phyloP scores from a whole-genome alignment of 2,329 filamentous ascomycete species.

The Claviceps citrina region DNA sequence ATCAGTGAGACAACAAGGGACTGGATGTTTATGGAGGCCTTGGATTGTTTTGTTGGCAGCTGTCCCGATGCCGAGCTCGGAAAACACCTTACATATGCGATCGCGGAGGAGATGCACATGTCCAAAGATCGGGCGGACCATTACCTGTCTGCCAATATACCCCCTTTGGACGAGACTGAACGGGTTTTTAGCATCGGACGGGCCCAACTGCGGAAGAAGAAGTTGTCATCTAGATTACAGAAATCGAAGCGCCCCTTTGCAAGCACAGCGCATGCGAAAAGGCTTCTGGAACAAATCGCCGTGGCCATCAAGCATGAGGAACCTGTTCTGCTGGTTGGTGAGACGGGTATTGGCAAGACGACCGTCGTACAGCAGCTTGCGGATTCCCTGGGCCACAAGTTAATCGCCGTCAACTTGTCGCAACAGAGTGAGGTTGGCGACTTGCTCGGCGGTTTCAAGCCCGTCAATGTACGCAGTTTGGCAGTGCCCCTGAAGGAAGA shows the following conservation, averaged over 20 bases:
- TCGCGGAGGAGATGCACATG: constrained; percentile 78
- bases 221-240: constrained; percentile 29
- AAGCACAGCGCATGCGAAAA: constrained; percentile 69
- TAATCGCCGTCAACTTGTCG: constrained; percentile 88
- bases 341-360: constrained; percentile 97
- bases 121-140: constrained; percentile 69
- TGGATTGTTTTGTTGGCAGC: constrained; percentile 82
- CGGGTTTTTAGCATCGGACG: constrained; percentile 48
- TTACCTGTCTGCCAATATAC: constrained; percentile 57
- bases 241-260: constrained; percentile 60
- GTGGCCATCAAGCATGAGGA: constrained; percentile 73
- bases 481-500: constrained; percentile 84
- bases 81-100: constrained; percentile 44
- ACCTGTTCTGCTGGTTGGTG: constrained; percentile 85
- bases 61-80: constrained; percentile 51
- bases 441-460: constrained; percentile 88
- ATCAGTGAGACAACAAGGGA: constrained; percentile 59
- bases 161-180: constrained; percentile 49
- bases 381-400: constrained; percentile 64
- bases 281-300: constrained; percentile 75
- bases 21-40: constrained; percentile 81
- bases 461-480: constrained; percentile 75
- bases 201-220: constrained; percentile 44
- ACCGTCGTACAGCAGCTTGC: constrained; percentile 90
- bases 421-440: constrained; percentile 98